Evolutionary conservation across 2,329 filamentous ascomycete species (phyloP), one percentile per base, ranked within the genome.

Genomic region (Ampelomyces quisqualis): DNA sequence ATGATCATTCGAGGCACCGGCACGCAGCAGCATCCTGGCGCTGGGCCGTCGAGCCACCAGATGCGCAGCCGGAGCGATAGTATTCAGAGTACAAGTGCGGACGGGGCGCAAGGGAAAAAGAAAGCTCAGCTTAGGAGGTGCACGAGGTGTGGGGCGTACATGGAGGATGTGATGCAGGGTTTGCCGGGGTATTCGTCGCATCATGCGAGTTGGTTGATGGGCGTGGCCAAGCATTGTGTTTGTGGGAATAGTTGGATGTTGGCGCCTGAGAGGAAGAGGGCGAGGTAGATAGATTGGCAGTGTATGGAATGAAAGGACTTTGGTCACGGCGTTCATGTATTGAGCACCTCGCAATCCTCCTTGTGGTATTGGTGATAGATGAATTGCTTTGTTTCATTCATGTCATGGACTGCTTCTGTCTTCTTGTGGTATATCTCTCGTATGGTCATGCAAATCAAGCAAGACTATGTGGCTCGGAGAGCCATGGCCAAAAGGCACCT

Each of bases 131-230:
- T 73, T 28, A 62, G 72, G 24, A 50, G 62, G 32, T 77, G 74
- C 56, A 64, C 71, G 32, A 56, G 73, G 36, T 76, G 74, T 58
- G 70, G 69, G 7, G 68, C 66, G 36, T 64, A 67, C 24, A 74
- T 73, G 68, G 73, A 76, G 56, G 73, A 76, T 56, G 55, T 73
- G 11, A 50, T 55, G 33, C 51, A 58, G 32, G 57, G 62, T 1
- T 41, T 60, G 49, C 53, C 51, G 2, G 64, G 61, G 17, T 66
- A 67, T 45, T 51, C 55, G 30, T 32, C 34, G 18, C 49, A 58
- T 36, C 63, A 67, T 44, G 51, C 61, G 15, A 53, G 43, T 32
- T 70, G 65, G 64, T 35, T 68, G 37, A 59, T 67, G 44, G 59
- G 62, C 2, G 58, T 67, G n/a, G 64, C 64, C 30, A 69, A 69